Evolutionary conservation across 2,329 filamentous ascomycete species (phyloP), one percentile per base, ranked within the genome.

Genomic region (Conoideocrella luteorostrata): DNA sequence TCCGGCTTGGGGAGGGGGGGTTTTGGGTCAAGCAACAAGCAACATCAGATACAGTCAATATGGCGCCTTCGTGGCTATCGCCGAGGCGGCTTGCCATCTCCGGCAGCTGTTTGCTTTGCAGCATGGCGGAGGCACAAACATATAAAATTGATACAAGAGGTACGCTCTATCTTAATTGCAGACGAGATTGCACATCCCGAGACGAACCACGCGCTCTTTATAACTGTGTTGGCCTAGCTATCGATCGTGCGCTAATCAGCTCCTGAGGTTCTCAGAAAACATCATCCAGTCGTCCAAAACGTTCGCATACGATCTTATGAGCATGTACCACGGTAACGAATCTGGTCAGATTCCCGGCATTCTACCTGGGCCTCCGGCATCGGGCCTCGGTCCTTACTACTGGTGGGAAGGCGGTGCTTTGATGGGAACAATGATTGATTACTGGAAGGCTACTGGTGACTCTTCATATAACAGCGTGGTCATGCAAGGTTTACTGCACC

Each of bases 351-450:
- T 71, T 13, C 75, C 76, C 7, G 77, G 77, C 28, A 78, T 78
- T 52, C 60, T 80, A 10, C 75, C 76, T 1, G 76, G 75, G 0
- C 77, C 77, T 43, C 76, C 76, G 50, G 57, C 59, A 2, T 56
- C 57, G 23, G 50, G 58, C 12, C 57, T 56, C 39, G 75, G 75
- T 50, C 69, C 75, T 48, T 84, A 83, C 59, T 86, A 86, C 69
- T 88, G 83, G 83, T 88, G 83, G 83, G 79, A 87, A 58, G 79
- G 78, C 5, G 78, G 80, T 41, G 78, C 80, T 12, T 70, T 88
- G 65, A 84, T 84, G 72, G 78, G 81, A 49, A 76, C 80, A 1
- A 66, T 84, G 52, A 70, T 87, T 34, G 81, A 86, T 61, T 87
- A 87, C 60, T 84, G 80, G 77, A 75, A 81, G 49, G 72, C 77